Evolutionary conservation across 495 filamentous ascomycete species (phyloP).

Genomic region (Lepidopterella palustris): DNA sequence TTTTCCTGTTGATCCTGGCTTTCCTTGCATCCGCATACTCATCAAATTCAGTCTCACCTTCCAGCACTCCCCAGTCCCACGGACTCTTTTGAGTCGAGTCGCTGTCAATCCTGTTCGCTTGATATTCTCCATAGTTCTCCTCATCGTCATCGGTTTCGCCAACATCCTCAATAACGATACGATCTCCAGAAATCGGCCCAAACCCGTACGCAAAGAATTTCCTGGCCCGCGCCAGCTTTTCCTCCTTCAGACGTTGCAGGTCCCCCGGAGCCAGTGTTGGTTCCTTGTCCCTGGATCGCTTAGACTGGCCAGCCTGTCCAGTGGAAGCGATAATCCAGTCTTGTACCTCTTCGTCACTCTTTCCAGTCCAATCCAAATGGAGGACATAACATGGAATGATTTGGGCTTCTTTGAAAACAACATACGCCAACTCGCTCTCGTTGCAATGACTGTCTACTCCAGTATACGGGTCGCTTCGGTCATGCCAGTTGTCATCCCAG

Average conservation of each 20-base stretch:
- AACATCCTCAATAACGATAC: constrained; percentile 40
- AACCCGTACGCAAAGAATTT: constrained; percentile 43
- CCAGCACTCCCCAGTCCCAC: constrained; percentile 7
- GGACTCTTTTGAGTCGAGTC: background rate
- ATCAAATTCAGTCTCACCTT: constrained; percentile 14
- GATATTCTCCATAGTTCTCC: constrained; percentile 42
- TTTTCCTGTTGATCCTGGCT: background rate
- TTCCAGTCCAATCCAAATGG: constrained; percentile 34
- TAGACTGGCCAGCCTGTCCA: background rate
- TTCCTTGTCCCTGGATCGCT: background rate
- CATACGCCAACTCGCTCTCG: constrained; percentile 33
- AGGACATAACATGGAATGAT: constrained; percentile 42
- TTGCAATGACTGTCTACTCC: constrained; percentile 36
- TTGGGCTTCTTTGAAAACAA: constrained; percentile 40
- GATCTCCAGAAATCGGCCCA: constrained; percentile 35
- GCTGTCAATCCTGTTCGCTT: constrained; percentile 30
- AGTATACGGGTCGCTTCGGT: constrained; percentile 13
- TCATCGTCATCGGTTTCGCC: constrained; percentile 40
- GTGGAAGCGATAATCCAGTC: background rate
- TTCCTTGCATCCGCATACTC: constrained; percentile 10
- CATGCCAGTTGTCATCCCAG: constrained; percentile 26
- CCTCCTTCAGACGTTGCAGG: constrained; percentile 27
- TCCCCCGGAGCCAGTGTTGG: constrained; percentile 26
- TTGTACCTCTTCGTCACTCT: constrained; percentile 15
- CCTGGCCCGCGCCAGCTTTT: constrained; percentile 32